A percentile compares a stretch with the other conserved stretches of the same genome.
Conservation (phyloP, 768 basidiomycete genomes). For the Russula compacta region DNA sequence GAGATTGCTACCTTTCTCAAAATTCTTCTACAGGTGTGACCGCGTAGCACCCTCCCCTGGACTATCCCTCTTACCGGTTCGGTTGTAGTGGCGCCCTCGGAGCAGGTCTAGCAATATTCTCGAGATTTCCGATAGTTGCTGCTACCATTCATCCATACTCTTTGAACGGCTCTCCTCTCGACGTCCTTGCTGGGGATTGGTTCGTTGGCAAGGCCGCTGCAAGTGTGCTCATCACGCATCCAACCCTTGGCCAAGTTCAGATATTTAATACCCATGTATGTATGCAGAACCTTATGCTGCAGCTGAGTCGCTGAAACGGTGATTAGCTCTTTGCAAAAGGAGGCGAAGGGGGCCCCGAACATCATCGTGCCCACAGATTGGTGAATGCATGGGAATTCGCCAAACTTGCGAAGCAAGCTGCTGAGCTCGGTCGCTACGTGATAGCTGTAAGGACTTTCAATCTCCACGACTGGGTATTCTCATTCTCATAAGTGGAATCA, state of each 20-base stretch:
- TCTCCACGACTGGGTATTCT: not conserved
- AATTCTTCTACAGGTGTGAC: constrained; percentile 70
- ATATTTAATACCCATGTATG: constrained; percentile 86
- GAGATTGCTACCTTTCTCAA: constrained; percentile 53
- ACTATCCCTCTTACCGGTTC: not conserved
- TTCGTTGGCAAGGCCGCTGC: constrained; percentile 87
- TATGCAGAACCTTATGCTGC: not conserved
- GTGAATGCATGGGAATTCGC: constrained; percentile 89
- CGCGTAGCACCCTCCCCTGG: constrained; percentile 3
- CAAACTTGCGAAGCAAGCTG: constrained; percentile 63
- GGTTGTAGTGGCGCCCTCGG: constrained; percentile 75
- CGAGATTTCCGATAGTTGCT: constrained; percentile 67
- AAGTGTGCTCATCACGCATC: constrained; percentile 63
- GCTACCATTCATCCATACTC: constrained; percentile 71
- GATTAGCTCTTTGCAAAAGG: constrained; percentile 65
- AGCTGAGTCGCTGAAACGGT: not conserved
- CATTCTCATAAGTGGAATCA: constrained; percentile 27
- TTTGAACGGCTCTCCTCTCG: constrained; percentile 74
- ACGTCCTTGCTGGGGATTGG: constrained; percentile 82
- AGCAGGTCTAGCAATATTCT: constrained; percentile 83
- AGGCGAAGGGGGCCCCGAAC: constrained; percentile 75
- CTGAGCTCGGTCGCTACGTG: constrained; percentile 76
- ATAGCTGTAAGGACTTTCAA: constrained; percentile 54
- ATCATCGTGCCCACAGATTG: constrained; percentile 68
- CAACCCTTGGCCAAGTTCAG: constrained; percentile 66